Percentiles rank a stretch among this genome's conserved stretches.
These are phyloP conservation scores for Chaetomium strumarium DNA, from an alignment of 2,329 filamentous ascomycete genomes.

Conservation along the genomic window DNA sequence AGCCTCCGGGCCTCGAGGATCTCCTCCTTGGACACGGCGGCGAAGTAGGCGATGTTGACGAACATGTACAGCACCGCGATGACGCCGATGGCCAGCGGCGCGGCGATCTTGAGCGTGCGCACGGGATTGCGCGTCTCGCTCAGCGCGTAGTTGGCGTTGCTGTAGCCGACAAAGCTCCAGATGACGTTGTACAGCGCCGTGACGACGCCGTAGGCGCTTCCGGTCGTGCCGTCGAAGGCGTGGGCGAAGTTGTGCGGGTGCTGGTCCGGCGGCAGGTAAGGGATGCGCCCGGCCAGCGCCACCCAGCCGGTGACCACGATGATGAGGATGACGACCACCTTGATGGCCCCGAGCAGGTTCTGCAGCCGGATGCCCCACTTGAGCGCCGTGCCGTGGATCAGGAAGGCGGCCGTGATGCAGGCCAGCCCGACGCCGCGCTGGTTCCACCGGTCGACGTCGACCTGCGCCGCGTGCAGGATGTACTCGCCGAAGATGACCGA, in stretches of 20 bases:
- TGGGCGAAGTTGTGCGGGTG: conserved; percentile 58
- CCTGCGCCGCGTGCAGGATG: conserved; percentile 58
- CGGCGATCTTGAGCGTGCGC: conserved; percentile 59
- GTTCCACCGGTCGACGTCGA: conserved; percentile 60
- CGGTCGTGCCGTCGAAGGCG: conserved; percentile 60
- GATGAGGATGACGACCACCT: conserved; percentile 59
- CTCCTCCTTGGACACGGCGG: conserved; percentile 48
- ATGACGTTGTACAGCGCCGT: conserved; percentile 67
- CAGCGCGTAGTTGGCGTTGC: conserved; percentile 61
- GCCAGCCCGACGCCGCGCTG: conserved; percentile 61
- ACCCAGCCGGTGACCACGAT: conserved; percentile 59
- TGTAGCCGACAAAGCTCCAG: conserved; percentile 64
- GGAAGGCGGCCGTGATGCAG: conserved; percentile 58
- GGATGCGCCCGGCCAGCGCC: conserved; percentile 55
- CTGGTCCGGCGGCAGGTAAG: conserved; percentile 44
- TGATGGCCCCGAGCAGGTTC: conserved; percentile 59
- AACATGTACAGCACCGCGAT: conserved; percentile 60
- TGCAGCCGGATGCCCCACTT: conserved; percentile 64
- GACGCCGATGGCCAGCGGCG: conserved; percentile 51
- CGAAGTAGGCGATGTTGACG: conserved; percentile 62
- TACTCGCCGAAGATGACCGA: conserved; percentile 63
- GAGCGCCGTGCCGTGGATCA: conserved; percentile 58
- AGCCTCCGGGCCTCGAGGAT: conserved; percentile 47
- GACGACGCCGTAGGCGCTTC: conserved; percentile 61
- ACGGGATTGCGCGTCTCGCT: conserved; percentile 62